phyloP scores from a whole-genome alignment of 345 rosid genomes.

The Leavenworthia alabamica region DNA sequence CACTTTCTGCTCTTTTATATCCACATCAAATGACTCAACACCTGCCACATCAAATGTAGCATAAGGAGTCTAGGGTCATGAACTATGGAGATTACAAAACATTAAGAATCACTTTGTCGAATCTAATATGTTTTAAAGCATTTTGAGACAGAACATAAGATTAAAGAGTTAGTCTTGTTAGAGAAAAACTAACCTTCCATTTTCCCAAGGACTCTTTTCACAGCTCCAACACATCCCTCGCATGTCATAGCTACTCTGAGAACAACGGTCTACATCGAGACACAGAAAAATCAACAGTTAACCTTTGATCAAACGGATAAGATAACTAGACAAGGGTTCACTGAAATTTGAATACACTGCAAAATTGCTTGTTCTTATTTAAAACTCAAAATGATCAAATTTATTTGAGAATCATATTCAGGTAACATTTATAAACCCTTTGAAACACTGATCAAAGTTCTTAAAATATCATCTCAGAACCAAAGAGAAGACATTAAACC shows the following conservation, averaged over 20 bases:
- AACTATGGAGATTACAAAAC: too few species aligned
- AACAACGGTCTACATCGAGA: slow-evolving; percentile 57
- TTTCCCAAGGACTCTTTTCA: slow-evolving; percentile 73
- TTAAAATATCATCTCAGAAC: not conserved
- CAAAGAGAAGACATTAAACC: not conserved
- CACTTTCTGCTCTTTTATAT: slow-evolving; percentile 74
- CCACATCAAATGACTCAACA: slow-evolving; percentile 69
- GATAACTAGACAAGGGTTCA: too few species aligned
- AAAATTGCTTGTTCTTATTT: not conserved
- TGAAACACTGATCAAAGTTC: not conserved
- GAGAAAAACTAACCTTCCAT: slow-evolving; percentile 74
- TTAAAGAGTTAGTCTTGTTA: too few species aligned
- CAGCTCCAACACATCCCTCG: slow-evolving; percentile 74
- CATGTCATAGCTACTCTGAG: slow-evolving; percentile 87
- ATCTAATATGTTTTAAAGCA: too few species aligned
- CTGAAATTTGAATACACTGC: too few species aligned
- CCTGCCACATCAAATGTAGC: slow-evolving; percentile 33
- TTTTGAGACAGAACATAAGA: not conserved
- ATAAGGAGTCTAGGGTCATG: too few species aligned
- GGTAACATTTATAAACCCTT: not conserved
- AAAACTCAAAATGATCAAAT: not conserved
- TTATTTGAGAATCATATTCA: not conserved
- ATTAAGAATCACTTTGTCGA: too few species aligned
- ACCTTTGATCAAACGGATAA: too few species aligned
- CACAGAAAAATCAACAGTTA: not conserved